These are phyloP conservation scores for Sphaerulina vaccinii DNA, from an alignment of 2,329 filamentous ascomycete species.

Conservation along the genomic window DNA sequence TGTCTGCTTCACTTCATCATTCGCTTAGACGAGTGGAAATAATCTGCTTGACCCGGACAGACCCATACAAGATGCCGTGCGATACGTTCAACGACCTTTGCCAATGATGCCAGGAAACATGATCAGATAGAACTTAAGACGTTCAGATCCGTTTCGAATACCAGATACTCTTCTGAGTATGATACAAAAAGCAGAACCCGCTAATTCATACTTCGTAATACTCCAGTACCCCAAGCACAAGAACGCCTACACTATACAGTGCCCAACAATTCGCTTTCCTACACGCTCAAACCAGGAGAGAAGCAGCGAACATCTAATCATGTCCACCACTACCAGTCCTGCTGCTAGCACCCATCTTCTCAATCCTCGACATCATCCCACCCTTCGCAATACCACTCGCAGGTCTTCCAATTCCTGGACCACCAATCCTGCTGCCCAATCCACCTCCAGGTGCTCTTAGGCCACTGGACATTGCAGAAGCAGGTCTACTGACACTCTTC, in stretches of 20 bases:
- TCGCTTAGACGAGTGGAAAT: no score
- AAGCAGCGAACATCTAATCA: background rate
- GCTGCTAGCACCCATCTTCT: constrained; percentile 17
- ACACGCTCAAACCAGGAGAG: background rate
- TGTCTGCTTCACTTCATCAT: no score
- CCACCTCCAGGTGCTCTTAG: constrained; percentile 57
- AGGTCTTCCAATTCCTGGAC: constrained; percentile 8
- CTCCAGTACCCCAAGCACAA: no score
- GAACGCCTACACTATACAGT: constrained; percentile 6
- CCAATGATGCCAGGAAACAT: no score
- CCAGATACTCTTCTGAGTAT: no score
- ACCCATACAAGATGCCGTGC: no score
- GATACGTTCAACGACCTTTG: no score
- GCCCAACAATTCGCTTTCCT: background rate
- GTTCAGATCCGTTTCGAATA: no score
- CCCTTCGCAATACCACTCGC: constrained; percentile 12
- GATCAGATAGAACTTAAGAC: no score
- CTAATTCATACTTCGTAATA: no score
- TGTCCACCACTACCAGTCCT: background rate
- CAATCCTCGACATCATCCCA: constrained; percentile 19
- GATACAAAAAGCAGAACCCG: no score
- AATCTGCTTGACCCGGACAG: no score
- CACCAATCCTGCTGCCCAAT: constrained; percentile 45
- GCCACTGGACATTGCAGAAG: constrained; percentile 42
- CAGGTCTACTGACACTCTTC: constrained; percentile 56